Evolutionary conservation across 1,284 basidiomycete species (phyloP), one percentile per base, ranked within the genome.

Genomic region (Phaffia rhodozyma): DNA sequence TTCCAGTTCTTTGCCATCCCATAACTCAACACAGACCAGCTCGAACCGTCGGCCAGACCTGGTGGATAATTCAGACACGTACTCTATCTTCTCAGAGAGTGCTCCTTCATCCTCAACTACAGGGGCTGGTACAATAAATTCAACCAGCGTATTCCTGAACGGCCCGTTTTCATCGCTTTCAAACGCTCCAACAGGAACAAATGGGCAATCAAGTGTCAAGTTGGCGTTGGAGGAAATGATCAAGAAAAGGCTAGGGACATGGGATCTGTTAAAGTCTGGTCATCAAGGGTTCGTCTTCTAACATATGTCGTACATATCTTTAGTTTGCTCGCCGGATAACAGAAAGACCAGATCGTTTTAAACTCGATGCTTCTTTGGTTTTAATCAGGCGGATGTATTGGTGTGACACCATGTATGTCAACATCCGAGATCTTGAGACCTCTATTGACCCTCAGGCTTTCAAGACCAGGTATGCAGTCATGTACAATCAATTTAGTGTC

Each of bases 331-430:
- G 18, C 0, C 5, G 6, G 7, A 11, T 53, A 11, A 20, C 20
- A 11, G 20, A 30, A n/a, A 25, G 29, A 11, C n/a, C 1, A 43
- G 7, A 20, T 1, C 3, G 25, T 13, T 23, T 29, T 9, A 11
- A 27, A 9, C 57, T 49, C 25, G 21, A 49, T 30, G 43, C 16
- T 58, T 16, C 13, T 43, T 11, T 43, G 38, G 16, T 43, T 11
- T 2, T 16, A 43, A 11, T 7, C 16, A 43, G 38, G 13, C 38
- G 38, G 16, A 43, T 43, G 9, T 58, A 58, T 30, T 58, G 57
- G 57, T 49, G 57, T 49, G 50, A 58, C 30, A 49, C 57, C 18
- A 58, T 58, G 27, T 34, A 58, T 16, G 27, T 58, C 47, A 43
- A 43, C 20, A 25, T 58, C 9, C 57, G 47, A 2, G 57, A 43